Percentiles rank a stretch among this genome's conserved stretches.
Evolutionary conservation across 139 green algal species (phyloP).

Genomic region (Tetradesmus lagerheimii): DNA sequence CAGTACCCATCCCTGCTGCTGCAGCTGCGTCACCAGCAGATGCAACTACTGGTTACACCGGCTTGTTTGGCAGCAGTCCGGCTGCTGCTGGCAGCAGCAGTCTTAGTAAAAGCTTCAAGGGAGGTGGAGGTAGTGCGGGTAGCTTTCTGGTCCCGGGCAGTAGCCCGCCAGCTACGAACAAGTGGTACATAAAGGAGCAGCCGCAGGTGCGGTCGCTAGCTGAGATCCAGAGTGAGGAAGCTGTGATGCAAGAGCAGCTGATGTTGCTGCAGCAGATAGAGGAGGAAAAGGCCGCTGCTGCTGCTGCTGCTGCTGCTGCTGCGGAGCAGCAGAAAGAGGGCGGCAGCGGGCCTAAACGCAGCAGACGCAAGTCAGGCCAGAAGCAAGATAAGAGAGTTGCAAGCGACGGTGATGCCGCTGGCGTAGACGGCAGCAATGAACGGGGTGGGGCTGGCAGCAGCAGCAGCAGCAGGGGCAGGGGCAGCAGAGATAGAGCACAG

Average conservation of each 20-base stretch:
- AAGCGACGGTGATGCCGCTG: not conserved
- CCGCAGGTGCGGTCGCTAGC: constrained; percentile 27
- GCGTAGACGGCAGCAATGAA: not conserved
- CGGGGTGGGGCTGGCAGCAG: not conserved
- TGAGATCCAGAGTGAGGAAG: constrained; percentile 28
- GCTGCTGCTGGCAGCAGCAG: not conserved
- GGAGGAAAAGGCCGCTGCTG: constrained; percentile 12
- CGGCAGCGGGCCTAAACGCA: not conserved
- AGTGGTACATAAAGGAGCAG: constrained; percentile 42
- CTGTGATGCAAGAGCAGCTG: constrained; percentile 3
- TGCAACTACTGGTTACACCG: not conserved
- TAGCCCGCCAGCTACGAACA: constrained; percentile 35
- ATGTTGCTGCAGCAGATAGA: constrained; percentile 9
- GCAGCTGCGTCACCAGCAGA: not conserved
- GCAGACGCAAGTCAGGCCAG: not conserved
- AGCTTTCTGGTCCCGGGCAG: constrained; percentile 13
- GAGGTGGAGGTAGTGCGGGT: not conserved
- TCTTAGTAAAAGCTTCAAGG: not conserved
- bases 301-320: not conserved
- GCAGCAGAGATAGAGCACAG: not conserved
- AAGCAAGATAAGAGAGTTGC: not conserved
- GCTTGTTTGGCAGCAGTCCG: constrained; percentile 26
- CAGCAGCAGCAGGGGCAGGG: not conserved
- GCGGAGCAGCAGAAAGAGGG: not conserved
- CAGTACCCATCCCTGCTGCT: not conserved